phyloP scores from a whole-genome alignment of 164 flowering plant species.

The Magnolia kwangsiensis region DNA sequence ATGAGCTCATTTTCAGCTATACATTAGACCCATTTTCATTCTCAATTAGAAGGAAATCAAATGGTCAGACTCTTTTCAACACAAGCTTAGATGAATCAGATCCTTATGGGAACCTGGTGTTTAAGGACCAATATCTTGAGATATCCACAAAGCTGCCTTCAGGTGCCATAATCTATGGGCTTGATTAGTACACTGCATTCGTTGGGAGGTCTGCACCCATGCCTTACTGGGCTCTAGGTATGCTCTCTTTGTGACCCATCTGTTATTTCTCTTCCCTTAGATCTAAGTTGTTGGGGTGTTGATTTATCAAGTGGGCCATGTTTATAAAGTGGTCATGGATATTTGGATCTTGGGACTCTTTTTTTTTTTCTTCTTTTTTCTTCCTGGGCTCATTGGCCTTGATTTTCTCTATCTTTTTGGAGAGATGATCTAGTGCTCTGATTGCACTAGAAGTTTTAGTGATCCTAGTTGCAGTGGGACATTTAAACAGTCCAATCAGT shows the following conservation, averaged over 20 bases:
- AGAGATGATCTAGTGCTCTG: no score
- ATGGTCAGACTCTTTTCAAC: no score
- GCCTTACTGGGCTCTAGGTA: conserved; percentile 99
- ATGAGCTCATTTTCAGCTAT: conserved; percentile 65
- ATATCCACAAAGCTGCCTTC: conserved; percentile 76
- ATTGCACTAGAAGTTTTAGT: no score
- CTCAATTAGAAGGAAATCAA: conserved; percentile 69
- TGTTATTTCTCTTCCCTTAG: background rate
- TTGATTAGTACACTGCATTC: conserved; percentile 84
- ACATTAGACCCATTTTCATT: conserved; percentile 75
- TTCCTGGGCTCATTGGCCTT: no score
- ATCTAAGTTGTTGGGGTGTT: conserved; percentile 1
- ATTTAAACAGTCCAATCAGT: no score
- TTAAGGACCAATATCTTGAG: conserved; percentile 92
- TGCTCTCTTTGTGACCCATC: conserved; percentile 7
- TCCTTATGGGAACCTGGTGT: conserved; percentile 67
- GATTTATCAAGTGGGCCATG: no score
- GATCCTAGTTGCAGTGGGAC: no score
- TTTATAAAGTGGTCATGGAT: no score
- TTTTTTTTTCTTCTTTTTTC: no score
- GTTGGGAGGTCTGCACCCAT: conserved; percentile 93
- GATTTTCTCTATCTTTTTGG: no score
- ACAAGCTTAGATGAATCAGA: conserved; percentile 47
- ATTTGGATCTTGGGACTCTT: no score
- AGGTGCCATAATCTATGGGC: conserved; percentile 80